These are phyloP conservation scores for Coemansia sp. DNA, from an alignment of 192 early-diverging fungal species.

Conservation along the genomic window DNA sequence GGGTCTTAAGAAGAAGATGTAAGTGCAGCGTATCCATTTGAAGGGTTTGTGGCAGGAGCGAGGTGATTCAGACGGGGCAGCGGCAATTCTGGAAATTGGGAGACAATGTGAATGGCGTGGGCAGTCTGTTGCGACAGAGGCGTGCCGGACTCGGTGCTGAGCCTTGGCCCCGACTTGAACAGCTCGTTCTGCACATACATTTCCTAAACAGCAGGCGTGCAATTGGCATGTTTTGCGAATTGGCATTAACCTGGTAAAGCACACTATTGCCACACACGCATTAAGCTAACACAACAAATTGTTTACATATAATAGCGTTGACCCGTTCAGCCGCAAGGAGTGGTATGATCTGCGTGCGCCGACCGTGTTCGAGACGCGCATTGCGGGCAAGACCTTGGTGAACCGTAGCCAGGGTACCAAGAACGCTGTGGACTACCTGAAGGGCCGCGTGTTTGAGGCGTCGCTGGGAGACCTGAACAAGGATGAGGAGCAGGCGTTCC, in stretches of 20 bases:
- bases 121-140: too few relatives aligned
- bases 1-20: slow-evolving; percentile 97
- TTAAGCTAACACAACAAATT: too few relatives aligned
- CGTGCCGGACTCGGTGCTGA: too few relatives aligned
- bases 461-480: slow-evolving; percentile 96
- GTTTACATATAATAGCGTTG: slow-evolving; percentile 58
- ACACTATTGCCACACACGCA: too few relatives aligned
- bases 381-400: slow-evolving; percentile 98
- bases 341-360: slow-evolving; percentile 99
- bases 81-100: too few relatives aligned
- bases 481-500: slow-evolving; percentile 87
- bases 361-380: slow-evolving; percentile 85
- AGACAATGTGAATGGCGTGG: too few relatives aligned
- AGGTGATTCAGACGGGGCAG: not conserved
- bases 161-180: too few relatives aligned
- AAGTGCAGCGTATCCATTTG: slow-evolving; percentile 3
- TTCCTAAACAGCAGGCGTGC: too few relatives aligned
- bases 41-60: slow-evolving; percentile 13
- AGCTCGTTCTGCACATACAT: too few relatives aligned
- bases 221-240: too few relatives aligned
- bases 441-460: slow-evolving; percentile 94
- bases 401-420: slow-evolving; percentile 99
- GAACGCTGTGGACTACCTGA: slow-evolving; percentile 94
- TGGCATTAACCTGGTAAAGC: too few relatives aligned
- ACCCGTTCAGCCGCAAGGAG: slow-evolving; percentile 99